These are phyloP conservation scores for Rosellinia necatrix DNA, from an alignment of 2,329 filamentous ascomycete species.

Conservation along the genomic window DNA sequence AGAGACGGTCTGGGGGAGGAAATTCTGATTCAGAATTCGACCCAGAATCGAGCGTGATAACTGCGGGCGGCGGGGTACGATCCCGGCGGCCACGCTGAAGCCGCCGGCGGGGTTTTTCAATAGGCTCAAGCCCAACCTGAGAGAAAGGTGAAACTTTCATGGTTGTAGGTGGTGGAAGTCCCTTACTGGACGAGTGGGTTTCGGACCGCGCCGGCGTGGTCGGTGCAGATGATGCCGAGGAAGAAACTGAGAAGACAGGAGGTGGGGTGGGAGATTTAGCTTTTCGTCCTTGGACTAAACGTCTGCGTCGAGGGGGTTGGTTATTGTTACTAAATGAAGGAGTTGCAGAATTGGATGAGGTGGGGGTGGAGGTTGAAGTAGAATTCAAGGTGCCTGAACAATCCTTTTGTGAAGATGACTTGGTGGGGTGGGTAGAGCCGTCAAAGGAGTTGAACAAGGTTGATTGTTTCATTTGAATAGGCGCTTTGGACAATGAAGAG, in stretches of 20 bases:
- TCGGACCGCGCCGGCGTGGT: conserved; percentile 35
- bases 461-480: conserved; percentile 16
- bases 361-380: conserved; percentile 17
- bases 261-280: conserved; percentile 36
- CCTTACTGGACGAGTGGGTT: conserved; percentile 23
- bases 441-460: conserved; percentile 4
- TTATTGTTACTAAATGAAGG: conserved; percentile 25
- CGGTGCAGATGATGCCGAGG: conserved; percentile 39
- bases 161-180: conserved; percentile 2
- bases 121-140: background rate
- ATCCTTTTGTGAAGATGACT: conserved; percentile 22
- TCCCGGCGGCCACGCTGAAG: conserved; percentile 35
- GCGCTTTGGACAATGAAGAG: conserved; percentile 3
- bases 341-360: conserved; percentile 19
- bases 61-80: conserved; percentile 17
- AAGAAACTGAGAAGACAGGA: conserved; percentile 40
- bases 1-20: background rate
- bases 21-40: conserved; percentile 20
- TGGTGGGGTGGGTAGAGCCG: background rate
- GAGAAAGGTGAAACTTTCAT: background rate
- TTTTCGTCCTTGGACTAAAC: conserved; percentile 39
- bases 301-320: conserved; percentile 32
- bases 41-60: conserved; percentile 28
- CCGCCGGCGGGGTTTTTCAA: conserved; percentile 31
- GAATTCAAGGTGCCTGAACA: conserved; percentile 19